Conservation (phyloP, 1,139 yeast genomes). For the Casaregolazyma suthepensis region DNA sequence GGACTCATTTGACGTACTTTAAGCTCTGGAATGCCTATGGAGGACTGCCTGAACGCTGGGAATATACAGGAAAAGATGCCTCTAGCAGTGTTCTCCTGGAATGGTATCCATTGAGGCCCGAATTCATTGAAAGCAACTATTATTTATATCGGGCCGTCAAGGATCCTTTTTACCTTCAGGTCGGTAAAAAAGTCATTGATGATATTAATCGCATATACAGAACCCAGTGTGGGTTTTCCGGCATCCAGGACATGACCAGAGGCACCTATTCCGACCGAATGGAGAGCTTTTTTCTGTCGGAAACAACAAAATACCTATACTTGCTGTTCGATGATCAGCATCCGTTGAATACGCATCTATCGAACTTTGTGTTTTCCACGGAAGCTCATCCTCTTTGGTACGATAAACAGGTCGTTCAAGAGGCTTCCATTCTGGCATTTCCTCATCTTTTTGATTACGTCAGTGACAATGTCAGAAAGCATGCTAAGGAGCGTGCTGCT, state of each 20-base stretch:
- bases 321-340: slow-evolving; percentile 67
- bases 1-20: slow-evolving; percentile 56
- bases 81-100: slow-evolving; percentile 42
- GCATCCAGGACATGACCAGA: slow-evolving; percentile 59
- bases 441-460: slow-evolving; percentile 14
- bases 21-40: slow-evolving; percentile 79
- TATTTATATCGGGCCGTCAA: slow-evolving; percentile 75
- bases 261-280: slow-evolving; percentile 68
- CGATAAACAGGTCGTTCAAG: slow-evolving; percentile 25
- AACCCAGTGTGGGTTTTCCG: slow-evolving; percentile 77
- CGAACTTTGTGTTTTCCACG: slow-evolving; percentile 74
- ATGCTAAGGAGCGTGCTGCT: neutral
- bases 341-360: slow-evolving; percentile 45
- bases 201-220: slow-evolving; percentile 49
- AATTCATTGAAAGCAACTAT: slow-evolving; percentile 83
- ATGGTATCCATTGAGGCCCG: slow-evolving; percentile 93
- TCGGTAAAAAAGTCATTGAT: slow-evolving; percentile 60
- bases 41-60: slow-evolving; percentile 86
- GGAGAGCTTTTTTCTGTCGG: slow-evolving; percentile 89
- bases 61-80: slow-evolving; percentile 32
- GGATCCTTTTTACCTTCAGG: slow-evolving; percentile 75
- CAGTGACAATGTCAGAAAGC: neutral
- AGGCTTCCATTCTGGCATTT: slow-evolving; percentile 20
- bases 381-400: slow-evolving; percentile 93
- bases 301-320: slow-evolving; percentile 78